These are phyloP conservation scores for Acer campestre DNA, from an alignment of 345 rosid genomes.

Conservation along the genomic window DNA sequence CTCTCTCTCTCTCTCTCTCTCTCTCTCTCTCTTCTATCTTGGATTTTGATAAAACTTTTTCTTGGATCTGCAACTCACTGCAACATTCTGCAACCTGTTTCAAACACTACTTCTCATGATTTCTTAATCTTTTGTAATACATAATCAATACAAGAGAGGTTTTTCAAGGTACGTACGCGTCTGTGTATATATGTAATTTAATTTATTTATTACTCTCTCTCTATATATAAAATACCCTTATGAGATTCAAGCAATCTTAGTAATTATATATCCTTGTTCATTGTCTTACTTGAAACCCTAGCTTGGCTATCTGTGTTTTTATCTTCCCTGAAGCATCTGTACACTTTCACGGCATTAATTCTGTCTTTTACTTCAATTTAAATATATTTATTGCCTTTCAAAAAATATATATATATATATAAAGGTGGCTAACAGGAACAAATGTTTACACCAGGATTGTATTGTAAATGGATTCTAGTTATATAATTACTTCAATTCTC, in stretches of 20 bases:
- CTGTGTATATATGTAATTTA: slow-evolving; percentile 21
- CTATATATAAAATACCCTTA: too few relatives aligned
- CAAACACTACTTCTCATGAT: slow-evolving; percentile 23
- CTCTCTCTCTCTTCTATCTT: slow-evolving; percentile 4
- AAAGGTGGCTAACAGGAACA: neutral
- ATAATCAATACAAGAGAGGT: slow-evolving; percentile 5
- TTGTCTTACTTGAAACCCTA: slow-evolving; percentile 7
- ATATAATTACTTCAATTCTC: neutral
- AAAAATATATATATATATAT: too few relatives aligned
- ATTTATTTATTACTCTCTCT: neutral
- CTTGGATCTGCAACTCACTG: slow-evolving; percentile 47
- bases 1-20: slow-evolving; percentile 22
- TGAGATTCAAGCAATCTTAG: neutral
- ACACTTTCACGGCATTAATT: neutral
- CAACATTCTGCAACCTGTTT: slow-evolving; percentile 30
- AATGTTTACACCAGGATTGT: neutral
- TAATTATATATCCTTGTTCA: neutral
- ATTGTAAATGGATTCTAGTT: neutral
- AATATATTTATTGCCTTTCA: too few relatives aligned
- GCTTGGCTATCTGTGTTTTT: neutral
- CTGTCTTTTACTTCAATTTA: neutral
- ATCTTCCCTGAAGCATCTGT: neutral
- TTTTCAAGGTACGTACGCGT: slow-evolving; percentile 22
- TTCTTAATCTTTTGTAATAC: slow-evolving; percentile 8
- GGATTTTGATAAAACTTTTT: slow-evolving; percentile 31